Evolutionary conservation across 2,329 filamentous ascomycete species (phyloP).

Genomic region (Proliferodiscus dingleyae): DNA sequence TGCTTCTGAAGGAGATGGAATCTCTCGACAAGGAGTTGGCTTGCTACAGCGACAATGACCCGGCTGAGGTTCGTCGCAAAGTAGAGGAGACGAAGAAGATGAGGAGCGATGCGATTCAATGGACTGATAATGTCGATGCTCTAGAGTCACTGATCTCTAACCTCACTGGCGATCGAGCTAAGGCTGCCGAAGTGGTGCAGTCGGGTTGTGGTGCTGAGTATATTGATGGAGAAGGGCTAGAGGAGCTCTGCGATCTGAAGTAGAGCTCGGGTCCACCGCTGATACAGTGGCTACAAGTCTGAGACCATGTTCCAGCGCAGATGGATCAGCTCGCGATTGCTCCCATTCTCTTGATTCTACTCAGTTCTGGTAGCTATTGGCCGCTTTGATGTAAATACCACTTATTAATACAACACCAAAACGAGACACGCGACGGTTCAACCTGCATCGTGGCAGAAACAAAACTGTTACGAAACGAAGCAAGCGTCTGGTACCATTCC

Average conservation of each 20-base stretch:
- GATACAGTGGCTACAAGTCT: background rate
- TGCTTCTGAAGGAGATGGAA: constrained; percentile 26
- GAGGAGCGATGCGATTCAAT: constrained; percentile 26
- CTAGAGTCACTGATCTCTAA: constrained; percentile 26
- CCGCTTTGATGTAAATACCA: too few relatives aligned
- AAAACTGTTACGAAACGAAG: too few relatives aligned
- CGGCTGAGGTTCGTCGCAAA: constrained; percentile 26
- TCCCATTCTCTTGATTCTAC: too few relatives aligned
- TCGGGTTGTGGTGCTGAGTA: constrained; percentile 43
- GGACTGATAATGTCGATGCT: constrained; percentile 31
- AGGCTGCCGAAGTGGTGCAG: constrained; percentile 33
- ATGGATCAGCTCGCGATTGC: too few relatives aligned
- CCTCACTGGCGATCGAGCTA: constrained; percentile 32
- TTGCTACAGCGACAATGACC: constrained; percentile 29
- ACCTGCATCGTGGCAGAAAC: too few relatives aligned
- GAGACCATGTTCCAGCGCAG: too few relatives aligned
- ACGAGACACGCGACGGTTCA: too few relatives aligned
- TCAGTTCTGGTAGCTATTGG: too few relatives aligned
- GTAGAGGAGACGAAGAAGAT: constrained; percentile 26
- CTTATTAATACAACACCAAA: too few relatives aligned
- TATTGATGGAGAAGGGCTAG: constrained; percentile 42
- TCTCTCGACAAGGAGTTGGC: constrained; percentile 29
- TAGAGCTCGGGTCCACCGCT: background rate
- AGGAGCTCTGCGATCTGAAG: constrained; percentile 30
- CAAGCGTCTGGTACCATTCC: too few relatives aligned